Evolutionary conservation across 208 protist genomes (phyloP).

Genomic region (Vickermania spadyakhi): DNA sequence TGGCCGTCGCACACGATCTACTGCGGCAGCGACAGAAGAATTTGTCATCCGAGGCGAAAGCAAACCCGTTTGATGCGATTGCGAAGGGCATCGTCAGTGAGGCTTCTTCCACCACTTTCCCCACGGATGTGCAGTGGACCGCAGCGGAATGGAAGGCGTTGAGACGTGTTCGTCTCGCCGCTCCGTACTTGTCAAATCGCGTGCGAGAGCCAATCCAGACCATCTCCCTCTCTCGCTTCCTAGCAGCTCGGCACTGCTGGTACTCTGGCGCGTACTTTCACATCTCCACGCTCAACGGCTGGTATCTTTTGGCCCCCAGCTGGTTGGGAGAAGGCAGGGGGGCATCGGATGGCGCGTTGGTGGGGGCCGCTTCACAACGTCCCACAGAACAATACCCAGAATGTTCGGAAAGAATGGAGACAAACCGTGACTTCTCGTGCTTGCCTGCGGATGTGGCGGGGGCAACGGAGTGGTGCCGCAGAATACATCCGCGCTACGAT

Average conservation of each 20-base stretch:
- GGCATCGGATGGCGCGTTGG: slow-evolving; percentile 34
- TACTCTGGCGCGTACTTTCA: slow-evolving; percentile 28
- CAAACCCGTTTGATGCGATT: too few species aligned
- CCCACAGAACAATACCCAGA: not conserved
- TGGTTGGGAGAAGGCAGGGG: slow-evolving; percentile 26
- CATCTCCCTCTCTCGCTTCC: slow-evolving; percentile 62
- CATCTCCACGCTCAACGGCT: slow-evolving; percentile 37
- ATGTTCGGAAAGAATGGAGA: not conserved
- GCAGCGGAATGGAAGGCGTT: not conserved
- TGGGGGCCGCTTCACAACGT: slow-evolving; percentile 4
- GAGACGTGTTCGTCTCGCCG: slow-evolving; percentile 5
- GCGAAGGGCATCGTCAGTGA: too few species aligned
- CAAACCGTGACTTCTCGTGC: not conserved
- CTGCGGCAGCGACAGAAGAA: too few species aligned
- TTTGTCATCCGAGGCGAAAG: too few species aligned
- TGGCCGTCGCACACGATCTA: not conserved
- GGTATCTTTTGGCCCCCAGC: slow-evolving; percentile 58
- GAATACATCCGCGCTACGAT: not conserved
- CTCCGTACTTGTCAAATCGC: slow-evolving; percentile 54
- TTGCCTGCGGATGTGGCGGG: not conserved
- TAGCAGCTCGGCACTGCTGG: slow-evolving; percentile 62
- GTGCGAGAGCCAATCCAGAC: slow-evolving; percentile 21
- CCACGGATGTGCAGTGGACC: not conserved
- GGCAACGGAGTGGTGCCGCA: not conserved
- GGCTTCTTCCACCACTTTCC: not conserved